A percentile compares a stretch with the other conserved stretches of the same genome.
These are phyloP conservation scores for Carex pumila DNA, from an alignment of 176 grass and related monocot species.

Conservation along the genomic window DNA sequence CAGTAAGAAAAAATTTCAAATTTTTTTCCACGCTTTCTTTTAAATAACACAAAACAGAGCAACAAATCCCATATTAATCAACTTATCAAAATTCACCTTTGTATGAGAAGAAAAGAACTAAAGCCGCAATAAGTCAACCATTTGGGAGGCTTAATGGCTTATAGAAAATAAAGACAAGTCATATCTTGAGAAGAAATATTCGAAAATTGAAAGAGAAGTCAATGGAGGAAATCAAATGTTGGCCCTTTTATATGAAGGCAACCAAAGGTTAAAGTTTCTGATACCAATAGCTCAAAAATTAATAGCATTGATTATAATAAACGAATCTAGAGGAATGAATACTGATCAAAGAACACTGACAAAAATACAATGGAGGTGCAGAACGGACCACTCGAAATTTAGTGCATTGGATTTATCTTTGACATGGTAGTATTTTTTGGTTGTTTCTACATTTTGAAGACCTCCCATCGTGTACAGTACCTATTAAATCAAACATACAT, in stretches of 20 bases:
- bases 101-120: neutral
- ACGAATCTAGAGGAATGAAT: too few relatives aligned
- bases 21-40: neutral
- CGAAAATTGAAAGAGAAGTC: conserved; percentile 1
- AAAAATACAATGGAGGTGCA: too few relatives aligned
- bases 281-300: too few relatives aligned
- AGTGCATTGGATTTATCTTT: too few relatives aligned
- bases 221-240: neutral
- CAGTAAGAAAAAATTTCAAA: too few relatives aligned
- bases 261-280: neutral
- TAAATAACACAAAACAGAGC: neutral
- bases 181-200: neutral
- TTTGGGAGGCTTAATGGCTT: neutral
- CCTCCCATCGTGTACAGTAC: too few relatives aligned
- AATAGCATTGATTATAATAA: too few relatives aligned
- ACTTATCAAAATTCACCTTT: neutral
- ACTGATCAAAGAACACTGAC: too few relatives aligned
- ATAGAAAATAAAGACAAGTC: neutral
- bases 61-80: neutral
- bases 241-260: neutral
- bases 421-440: too few relatives aligned
- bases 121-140: conserved; percentile 7
- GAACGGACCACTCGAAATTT: neutral
- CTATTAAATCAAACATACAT: too few relatives aligned
- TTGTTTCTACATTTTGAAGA: too few relatives aligned